A percentile compares a stretch with the other conserved stretches of the same genome.
These are phyloP conservation scores for Pouteria campechiana DNA, from an alignment of 179 eudicot genomes.

Conservation along the genomic window DNA sequence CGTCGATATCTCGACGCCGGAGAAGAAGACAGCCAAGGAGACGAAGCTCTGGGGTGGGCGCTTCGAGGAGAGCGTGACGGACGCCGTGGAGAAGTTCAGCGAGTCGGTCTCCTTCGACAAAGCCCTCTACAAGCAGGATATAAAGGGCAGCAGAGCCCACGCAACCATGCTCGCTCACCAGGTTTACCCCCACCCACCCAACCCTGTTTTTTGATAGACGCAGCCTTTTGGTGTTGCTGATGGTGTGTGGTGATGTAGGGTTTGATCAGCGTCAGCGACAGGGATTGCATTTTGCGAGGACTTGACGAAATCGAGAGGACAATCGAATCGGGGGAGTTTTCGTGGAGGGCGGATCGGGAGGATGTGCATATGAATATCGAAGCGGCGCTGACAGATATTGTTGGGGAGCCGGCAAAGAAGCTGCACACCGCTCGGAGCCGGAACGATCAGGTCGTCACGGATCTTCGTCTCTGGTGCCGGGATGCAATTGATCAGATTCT, in stretches of 20 bases:
- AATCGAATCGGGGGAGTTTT: slow-evolving; percentile 79
- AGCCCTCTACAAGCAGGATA: slow-evolving; percentile 81
- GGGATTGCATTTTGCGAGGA: slow-evolving; percentile 62
- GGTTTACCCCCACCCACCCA: slow-evolving; percentile 18
- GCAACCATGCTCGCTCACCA: slow-evolving; percentile 91
- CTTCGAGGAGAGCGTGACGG: slow-evolving; percentile 87
- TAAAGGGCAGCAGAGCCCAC: slow-evolving; percentile 85
- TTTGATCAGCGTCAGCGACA: slow-evolving; percentile 50
- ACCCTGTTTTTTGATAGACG: not conserved
- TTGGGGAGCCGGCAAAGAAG: slow-evolving; percentile 98
- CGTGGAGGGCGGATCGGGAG: slow-evolving; percentile 94
- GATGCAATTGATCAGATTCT: slow-evolving; percentile 72
- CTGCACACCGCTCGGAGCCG: slow-evolving; percentile 98
- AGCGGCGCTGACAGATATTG: slow-evolving; percentile 90
- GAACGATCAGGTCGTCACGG: slow-evolving; percentile 95
- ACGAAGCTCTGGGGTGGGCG: slow-evolving; percentile 95
- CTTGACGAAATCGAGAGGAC: slow-evolving; percentile 57
- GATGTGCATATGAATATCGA: slow-evolving; percentile 99
- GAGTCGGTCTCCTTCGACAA: slow-evolving; percentile 93
- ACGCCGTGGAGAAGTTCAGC: slow-evolving; percentile 81
- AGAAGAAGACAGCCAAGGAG: slow-evolving; percentile 43
- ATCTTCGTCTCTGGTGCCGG: slow-evolving; percentile 95
- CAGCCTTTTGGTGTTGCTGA: not conserved
- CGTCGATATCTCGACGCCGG: too few relatives aligned
- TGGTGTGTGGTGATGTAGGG: slow-evolving; percentile 32